These are phyloP conservation scores for Yarrowia keelungensis DNA, from an alignment of 805 yeast species.

Conservation along the genomic window DNA sequence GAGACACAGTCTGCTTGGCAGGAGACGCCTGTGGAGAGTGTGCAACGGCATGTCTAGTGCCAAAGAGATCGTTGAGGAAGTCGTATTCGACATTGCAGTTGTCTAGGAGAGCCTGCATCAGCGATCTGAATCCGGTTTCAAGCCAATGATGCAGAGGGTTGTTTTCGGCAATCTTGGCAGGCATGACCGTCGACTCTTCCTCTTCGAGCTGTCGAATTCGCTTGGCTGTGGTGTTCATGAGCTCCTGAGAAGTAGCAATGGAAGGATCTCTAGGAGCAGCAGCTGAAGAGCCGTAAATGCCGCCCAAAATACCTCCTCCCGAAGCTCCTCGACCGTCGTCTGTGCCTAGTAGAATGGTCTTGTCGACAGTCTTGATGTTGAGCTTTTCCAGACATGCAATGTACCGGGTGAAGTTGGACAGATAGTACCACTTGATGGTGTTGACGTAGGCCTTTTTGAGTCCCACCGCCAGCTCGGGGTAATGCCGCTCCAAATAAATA, in stretches of 20 bases:
- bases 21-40: slow-evolving; percentile 19
- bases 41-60: slow-evolving; percentile 53
- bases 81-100: slow-evolving; percentile 78
- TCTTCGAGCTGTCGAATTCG: slow-evolving; percentile 33
- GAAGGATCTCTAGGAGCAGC: slow-evolving; percentile 57
- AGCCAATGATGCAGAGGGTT: slow-evolving; percentile 69
- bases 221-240: slow-evolving; percentile 31
- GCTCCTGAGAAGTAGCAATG: slow-evolving; percentile 51
- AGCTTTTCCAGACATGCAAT: slow-evolving; percentile 72
- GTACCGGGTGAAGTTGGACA: slow-evolving; percentile 77
- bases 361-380: slow-evolving; percentile 62
- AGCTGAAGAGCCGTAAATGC: slow-evolving; percentile 36
- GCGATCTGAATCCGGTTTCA: slow-evolving; percentile 75
- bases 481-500: slow-evolving; percentile 61
- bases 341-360: slow-evolving; percentile 62
- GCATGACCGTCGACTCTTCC: slow-evolving; percentile 68
- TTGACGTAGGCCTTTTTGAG: slow-evolving; percentile 79
- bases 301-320: slow-evolving; percentile 43
- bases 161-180: slow-evolving; percentile 85
- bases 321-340: slow-evolving; percentile 40
- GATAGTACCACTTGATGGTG: slow-evolving; percentile 95
- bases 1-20: slow-evolving; percentile 28
- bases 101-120: slow-evolving; percentile 75
- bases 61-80: slow-evolving; percentile 75
- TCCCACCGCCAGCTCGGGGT: slow-evolving; percentile 71